A percentile compares a stretch with the other conserved stretches of the same genome.
Evolutionary conservation across 371 early-diverging fungal genomes (phyloP).

Genomic region (Rhizopus arrhizus): DNA sequence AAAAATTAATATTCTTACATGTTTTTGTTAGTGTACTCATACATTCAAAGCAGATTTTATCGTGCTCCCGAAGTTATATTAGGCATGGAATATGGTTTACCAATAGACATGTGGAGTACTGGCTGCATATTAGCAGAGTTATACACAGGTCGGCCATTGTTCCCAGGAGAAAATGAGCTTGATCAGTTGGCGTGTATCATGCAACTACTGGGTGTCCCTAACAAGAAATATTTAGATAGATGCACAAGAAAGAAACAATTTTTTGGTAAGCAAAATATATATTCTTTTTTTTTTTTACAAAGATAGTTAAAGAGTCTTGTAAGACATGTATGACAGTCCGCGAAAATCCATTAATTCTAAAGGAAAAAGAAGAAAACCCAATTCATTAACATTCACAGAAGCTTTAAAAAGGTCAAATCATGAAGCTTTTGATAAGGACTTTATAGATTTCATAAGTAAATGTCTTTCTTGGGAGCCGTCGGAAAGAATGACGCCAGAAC

Average conservation of each 20-base stretch:
- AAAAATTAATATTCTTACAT: constrained; percentile 31
- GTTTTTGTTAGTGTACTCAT: constrained; percentile 77
- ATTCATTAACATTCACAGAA: constrained; percentile 68
- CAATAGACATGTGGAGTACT: constrained; percentile 98
- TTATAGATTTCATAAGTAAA: constrained; percentile 81
- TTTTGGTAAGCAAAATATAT: constrained; percentile 68
- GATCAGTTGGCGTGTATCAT: constrained; percentile 95
- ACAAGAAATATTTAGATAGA: constrained; percentile 69
- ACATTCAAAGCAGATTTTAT: constrained; percentile 96
- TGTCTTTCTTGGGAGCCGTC: constrained; percentile 89
- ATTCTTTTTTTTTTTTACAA: not conserved
- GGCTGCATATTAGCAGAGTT: constrained; percentile 98
- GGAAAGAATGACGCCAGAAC: constrained; percentile 76
- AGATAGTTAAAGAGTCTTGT: not conserved
- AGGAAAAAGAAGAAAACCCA: constrained; percentile 81
- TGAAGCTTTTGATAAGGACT: constrained; percentile 63
- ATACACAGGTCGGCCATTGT: constrained; percentile 84
- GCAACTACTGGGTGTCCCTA: constrained; percentile 88
- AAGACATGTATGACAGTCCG: constrained; percentile 68
- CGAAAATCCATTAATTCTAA: constrained; percentile 77
- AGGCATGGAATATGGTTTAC: constrained; percentile 81
- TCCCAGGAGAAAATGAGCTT: constrained; percentile 96
- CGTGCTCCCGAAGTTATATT: constrained; percentile 96
- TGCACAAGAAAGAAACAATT: constrained; percentile 82
- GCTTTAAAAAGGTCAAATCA: constrained; percentile 53